Evolutionary conservation across 352 stramenopile genomes (phyloP).

Genomic region (Phytophthora boehmeriae): DNA sequence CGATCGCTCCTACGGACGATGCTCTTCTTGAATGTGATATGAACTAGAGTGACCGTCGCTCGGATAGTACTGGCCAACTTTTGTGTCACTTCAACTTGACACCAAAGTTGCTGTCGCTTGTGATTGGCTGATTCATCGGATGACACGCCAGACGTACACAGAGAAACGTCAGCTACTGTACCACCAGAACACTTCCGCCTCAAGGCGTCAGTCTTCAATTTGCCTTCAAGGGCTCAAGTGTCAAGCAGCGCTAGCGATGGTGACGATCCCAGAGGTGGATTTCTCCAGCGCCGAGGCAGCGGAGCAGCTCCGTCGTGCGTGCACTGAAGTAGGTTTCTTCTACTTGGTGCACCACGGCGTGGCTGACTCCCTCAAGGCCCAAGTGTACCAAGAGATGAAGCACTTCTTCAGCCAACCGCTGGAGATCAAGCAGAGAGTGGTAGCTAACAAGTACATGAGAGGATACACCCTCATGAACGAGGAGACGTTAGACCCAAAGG

Average conservation of each 20-base stretch:
- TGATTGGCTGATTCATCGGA: too few species aligned
- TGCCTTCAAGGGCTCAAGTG: constrained; percentile 10
- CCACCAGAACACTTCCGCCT: too few species aligned
- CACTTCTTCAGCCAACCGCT: constrained; percentile 60
- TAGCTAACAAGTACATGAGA: constrained; percentile 75
- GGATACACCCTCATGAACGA: constrained; percentile 78
- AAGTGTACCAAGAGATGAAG: constrained; percentile 68
- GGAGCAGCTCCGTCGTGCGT: constrained; percentile 56
- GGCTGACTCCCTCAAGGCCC: constrained; percentile 27
- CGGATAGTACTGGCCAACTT: too few species aligned
- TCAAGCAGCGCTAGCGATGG: constrained; percentile 1
- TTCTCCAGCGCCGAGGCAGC: constrained; percentile 44
- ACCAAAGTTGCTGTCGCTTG: too few species aligned
- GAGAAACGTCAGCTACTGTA: too few species aligned
- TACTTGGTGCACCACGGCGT: constrained; percentile 69
- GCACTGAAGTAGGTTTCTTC: constrained; percentile 72
- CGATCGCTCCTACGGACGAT: too few species aligned
- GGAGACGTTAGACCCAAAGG: constrained; percentile 66
- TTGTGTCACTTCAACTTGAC: background rate
- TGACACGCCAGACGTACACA: too few species aligned
- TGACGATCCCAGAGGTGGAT: constrained; percentile 66
- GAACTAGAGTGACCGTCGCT: too few species aligned
- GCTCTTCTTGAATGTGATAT: too few species aligned
- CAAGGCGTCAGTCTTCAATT: constrained; percentile 6
- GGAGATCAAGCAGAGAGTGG: constrained; percentile 59